phyloP scores from a whole-genome alignment of 768 basidiomycete species.

The Lactifluus piperatus region DNA sequence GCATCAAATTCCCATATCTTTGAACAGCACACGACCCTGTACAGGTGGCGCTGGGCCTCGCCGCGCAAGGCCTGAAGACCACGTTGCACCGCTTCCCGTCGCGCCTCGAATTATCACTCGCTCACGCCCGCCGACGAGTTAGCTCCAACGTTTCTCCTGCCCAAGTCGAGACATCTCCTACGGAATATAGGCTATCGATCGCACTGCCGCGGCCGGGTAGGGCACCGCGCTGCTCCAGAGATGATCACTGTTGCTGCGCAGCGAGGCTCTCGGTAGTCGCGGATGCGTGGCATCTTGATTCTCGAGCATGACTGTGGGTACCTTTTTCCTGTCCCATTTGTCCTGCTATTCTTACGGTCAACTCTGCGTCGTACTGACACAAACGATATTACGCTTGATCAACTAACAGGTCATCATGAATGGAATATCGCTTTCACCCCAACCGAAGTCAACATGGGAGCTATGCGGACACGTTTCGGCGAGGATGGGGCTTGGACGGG shows the following conservation, averaged over 20 bases:
- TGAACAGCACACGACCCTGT: background rate
- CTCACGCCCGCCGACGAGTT: background rate
- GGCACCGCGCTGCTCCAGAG: slow-evolving; percentile 2
- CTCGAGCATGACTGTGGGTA: slow-evolving; percentile 14
- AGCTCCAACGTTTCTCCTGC: background rate
- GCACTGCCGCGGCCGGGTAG: slow-evolving; percentile 11
- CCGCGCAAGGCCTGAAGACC: too few relatives aligned
- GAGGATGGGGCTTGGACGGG: slow-evolving; percentile 1
- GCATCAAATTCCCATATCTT: background rate
- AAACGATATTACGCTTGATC: background rate
- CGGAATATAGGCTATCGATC: background rate
- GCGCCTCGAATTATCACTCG: slow-evolving; percentile 10
- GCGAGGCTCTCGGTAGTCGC: slow-evolving; percentile 5
- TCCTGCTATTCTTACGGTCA: background rate
- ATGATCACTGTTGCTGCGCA: slow-evolving; percentile 13
- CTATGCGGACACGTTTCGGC: slow-evolving; percentile 1
- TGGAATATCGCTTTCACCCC: slow-evolving; percentile 8
- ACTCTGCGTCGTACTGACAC: background rate
- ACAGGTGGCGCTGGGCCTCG: too few relatives aligned
- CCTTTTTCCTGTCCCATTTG: too few relatives aligned
- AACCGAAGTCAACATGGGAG: background rate
- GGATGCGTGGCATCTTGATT: slow-evolving; percentile 17
- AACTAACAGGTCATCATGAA: slow-evolving; percentile 9
- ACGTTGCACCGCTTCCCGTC: background rate
- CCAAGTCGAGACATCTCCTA: background rate